Evolutionary conservation across 2,329 filamentous ascomycete genomes (phyloP), one percentile per base, ranked within the genome.

Genomic region (Fusarium subglutinans): DNA sequence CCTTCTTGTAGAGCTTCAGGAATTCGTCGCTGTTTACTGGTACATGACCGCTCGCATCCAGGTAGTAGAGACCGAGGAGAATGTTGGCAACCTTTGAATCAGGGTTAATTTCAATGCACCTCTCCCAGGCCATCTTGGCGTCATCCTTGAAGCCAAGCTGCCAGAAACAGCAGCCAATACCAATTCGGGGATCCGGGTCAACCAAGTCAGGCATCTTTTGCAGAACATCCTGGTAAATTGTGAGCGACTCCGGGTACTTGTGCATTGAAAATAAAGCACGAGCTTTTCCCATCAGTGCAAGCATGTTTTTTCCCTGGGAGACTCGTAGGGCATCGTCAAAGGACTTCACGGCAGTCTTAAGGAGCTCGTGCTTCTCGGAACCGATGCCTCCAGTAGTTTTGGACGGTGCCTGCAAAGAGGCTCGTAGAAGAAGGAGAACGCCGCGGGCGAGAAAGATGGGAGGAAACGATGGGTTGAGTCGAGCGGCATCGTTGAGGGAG

Each of bases 91-190:
- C 90, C 84, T 97, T 98, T 28, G 95, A 97, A 30, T 95, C 89
- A 1, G 94, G 91, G 78, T 88, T 90, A 79, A 98, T 88, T 80
- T 97, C 94, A 35, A 98, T 84, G 18, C 93, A 91, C 72, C 96
- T 89, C 80, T 97, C 93, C 96, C 96, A 99, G 18, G 96, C 96
- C 54, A 87, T 86, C 80, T 94, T 96, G 13, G 97, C 96, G 78
- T 98, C 94, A 40, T 97, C 94, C 82, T 97, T 98, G 86, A 94
- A 95, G 17, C 95, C 95, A 35, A 99, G 87, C 82, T 98, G 94
- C 96, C 97, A 99, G 82, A 98, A 92, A 85, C 96, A 99, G 83
- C 94, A 96, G 51, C 96, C 96, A 79, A 99, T 96, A 63, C 96
- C 96, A 76, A 99, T 96, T 77, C 97, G 90, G 76, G 96, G 97